Evolutionary conservation across 371 early-diverging fungal genomes (phyloP).

Genomic region (Apophysomyces variabilis): DNA sequence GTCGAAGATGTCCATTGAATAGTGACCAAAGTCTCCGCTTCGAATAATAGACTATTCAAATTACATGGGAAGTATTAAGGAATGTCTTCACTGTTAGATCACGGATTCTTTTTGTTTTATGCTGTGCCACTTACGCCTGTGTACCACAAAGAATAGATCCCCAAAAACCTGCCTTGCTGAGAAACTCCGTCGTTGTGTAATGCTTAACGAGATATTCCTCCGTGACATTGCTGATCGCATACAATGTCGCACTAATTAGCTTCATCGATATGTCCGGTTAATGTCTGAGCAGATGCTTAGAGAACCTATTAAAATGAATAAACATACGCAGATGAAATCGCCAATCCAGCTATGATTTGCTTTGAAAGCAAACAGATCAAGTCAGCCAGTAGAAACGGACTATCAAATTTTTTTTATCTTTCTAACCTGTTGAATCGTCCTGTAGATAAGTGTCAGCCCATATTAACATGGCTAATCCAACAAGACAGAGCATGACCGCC

Average conservation of each 20-base stretch:
- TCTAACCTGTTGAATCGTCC: conserved; percentile 22
- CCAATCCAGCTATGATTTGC: conserved; percentile 54
- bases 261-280: conserved; percentile 6
- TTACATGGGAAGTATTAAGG: too few relatives aligned
- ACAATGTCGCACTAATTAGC: conserved; percentile 47
- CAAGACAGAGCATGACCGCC: conserved; percentile 35
- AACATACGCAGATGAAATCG: conserved; percentile 45
- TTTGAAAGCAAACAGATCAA: conserved; percentile 20
- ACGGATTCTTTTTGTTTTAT: background rate
- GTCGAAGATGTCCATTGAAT: conserved; percentile 34
- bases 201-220: conserved; percentile 50
- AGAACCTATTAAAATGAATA: conserved; percentile 6
- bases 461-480: conserved; percentile 41
- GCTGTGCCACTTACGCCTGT: conserved; percentile 36
- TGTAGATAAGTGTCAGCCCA: conserved; percentile 34
- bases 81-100: too few relatives aligned
- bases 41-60: conserved; percentile 32
- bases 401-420: too few relatives aligned
- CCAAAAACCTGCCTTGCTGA: conserved; percentile 39
- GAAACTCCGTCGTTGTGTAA: conserved; percentile 34
- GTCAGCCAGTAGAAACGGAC: conserved; percentile 8
- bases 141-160: conserved; percentile 38
- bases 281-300: background rate
- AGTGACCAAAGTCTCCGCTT: conserved; percentile 25
- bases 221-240: conserved; percentile 49